Evolutionary conservation across 352 stramenopile species (phyloP), one percentile per base, ranked within the genome.

Genomic region (Globisporangium radiosum): DNA sequence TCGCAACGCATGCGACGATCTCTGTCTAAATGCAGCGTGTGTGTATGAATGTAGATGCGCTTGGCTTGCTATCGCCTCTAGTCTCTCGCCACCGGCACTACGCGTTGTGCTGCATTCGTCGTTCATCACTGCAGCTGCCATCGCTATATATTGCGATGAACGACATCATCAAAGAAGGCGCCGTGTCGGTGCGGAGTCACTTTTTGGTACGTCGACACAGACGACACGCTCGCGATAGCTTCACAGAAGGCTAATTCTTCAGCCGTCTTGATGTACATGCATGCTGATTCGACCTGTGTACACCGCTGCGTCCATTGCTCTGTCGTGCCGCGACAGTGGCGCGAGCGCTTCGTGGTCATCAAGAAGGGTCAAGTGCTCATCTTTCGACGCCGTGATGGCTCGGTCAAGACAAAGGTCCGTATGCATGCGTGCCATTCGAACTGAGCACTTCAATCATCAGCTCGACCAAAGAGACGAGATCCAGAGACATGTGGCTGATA

Each of bases 331-430:
- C 25, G 2, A 33, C 25, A 92, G 79, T 90, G 79, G 79, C 73
- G 82, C 5, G 80, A 89, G 17, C 78, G 82, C 13, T 87, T 78
- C 52, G 72, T 92, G 19, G 61, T 75, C 53, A 60, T 92, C 25
- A 71, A 70, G 14, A 67, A 69, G 17, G 75, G 80, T 19, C 59
- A 81, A 17, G 62, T 92, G 45, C 45, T 73, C 4, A 75, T 92
- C 17, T 68, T 66, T 55, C 72, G 79, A 5, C 68, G 76, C 25
- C 66, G 68, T 58, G 67, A 76, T 17, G 68, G 72, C 15, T 65
- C 73, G 0, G 63, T 90, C 63, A 92, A 92, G 51, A 60, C 66
- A 36, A 88, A 83, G 75, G 80, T 89, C 5, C 13, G 43, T 33
- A 33, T 3, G 25, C 25, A 33, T 3, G 25, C 25, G 25, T 33